Percentiles rank a stretch among this genome's conserved stretches.
These are phyloP conservation scores for Quercus cerris DNA, from an alignment of 306 rosid genomes.

Conservation along the genomic window DNA sequence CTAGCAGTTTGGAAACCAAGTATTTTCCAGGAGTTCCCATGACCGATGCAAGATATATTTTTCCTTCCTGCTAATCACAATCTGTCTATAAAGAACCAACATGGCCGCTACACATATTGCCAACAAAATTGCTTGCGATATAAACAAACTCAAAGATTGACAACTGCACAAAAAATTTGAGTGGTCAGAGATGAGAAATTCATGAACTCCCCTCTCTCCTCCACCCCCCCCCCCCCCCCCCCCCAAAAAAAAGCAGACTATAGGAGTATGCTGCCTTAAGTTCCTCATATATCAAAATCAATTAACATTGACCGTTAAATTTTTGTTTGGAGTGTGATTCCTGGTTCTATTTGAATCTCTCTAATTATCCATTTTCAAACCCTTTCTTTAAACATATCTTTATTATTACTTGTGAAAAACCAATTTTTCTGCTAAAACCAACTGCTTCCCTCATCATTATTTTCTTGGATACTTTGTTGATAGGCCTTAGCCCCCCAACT, in stretches of 20 bases:
- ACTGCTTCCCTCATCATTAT: background rate
- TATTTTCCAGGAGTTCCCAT: background rate
- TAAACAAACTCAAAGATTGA: background rate
- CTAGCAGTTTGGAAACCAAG: background rate
- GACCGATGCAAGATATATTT: background rate
- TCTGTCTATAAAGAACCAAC: background rate
- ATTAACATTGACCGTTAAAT: background rate
- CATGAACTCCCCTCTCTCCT: background rate
- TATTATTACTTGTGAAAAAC: background rate
- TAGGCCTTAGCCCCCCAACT: background rate
- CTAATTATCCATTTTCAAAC: background rate
- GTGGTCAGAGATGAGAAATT: background rate
- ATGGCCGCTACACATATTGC: background rate
- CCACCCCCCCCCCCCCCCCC: background rate
- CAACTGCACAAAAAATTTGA: conserved; percentile 16
- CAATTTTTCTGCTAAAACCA: background rate
- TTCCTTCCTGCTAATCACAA: background rate
- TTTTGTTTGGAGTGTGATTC: background rate
- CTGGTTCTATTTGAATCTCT: background rate
- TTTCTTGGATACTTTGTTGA: background rate
- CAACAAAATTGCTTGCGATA: conserved; percentile 7
- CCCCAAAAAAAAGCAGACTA: background rate
- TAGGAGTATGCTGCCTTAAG: background rate
- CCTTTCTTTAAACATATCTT: background rate
- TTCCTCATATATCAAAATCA: background rate